A percentile compares a stretch with the other conserved stretches of the same genome.
These are phyloP conservation scores for Hypoxylon sp. DNA, from an alignment of 2,329 filamentous ascomycete species.

Conservation along the genomic window DNA sequence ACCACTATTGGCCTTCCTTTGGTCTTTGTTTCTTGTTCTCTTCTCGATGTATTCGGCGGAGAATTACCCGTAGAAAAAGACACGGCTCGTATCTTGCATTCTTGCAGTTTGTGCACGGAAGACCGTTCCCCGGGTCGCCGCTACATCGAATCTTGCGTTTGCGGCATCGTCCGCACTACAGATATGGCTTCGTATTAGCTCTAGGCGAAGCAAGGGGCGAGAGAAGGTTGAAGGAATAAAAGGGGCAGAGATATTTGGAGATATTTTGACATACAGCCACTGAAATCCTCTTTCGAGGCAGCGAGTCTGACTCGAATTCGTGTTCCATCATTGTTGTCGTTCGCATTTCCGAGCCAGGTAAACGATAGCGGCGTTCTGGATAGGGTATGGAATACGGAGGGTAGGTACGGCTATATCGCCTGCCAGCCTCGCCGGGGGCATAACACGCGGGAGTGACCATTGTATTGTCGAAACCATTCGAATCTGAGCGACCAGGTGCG, in stretches of 20 bases:
- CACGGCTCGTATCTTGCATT: constrained; percentile 75
- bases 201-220: neutral
- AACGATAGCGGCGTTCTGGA: constrained; percentile 50
- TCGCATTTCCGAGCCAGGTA: constrained; percentile 49
- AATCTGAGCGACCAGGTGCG: constrained; percentile 33
- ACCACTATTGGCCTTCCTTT: neutral
- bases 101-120: constrained; percentile 84
- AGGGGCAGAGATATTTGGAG: neutral
- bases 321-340: constrained; percentile 52
- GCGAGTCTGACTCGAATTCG: constrained; percentile 52
- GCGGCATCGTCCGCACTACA: constrained; percentile 85
- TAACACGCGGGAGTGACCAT: constrained; percentile 56
- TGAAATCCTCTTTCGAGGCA: constrained; percentile 64
- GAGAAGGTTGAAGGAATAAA: constrained; percentile 3
- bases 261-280: constrained; percentile 61
- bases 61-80: constrained; percentile 78
- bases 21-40: neutral
- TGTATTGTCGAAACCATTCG: constrained; percentile 39
- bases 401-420: constrained; percentile 52
- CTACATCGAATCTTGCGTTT: constrained; percentile 96
- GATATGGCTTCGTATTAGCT: constrained; percentile 31
- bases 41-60: constrained; percentile 12
- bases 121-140: constrained; percentile 79
- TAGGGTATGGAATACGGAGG: constrained; percentile 49
- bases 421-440: constrained; percentile 46